Base-by-base conservation (phyloP, 2,329 filamentous ascomycete species). In the Lojkania enalia region DNA sequence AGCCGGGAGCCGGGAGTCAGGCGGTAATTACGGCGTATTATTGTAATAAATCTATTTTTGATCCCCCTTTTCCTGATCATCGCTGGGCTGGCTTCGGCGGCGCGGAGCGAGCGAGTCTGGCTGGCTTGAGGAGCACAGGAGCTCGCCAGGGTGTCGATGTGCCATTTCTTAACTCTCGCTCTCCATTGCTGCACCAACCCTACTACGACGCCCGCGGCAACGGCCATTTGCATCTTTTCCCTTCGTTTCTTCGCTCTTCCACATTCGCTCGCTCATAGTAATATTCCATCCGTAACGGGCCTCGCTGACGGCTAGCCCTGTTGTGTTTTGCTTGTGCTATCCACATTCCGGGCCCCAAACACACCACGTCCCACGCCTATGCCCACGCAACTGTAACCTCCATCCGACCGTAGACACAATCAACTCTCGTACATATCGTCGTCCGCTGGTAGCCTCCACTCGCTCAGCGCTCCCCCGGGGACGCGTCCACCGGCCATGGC, bases 401-500 rank as follows among this genome's bases (percentile, higher is more conserved):
- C n/a, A n/a, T n/a, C n/a, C n/a, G n/a, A n/a, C n/a, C n/a, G n/a
- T n/a, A n/a, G n/a, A n/a, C n/a, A n/a, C n/a, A n/a, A n/a, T n/a
- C n/a, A n/a, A 37, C 13, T 35, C 20, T n/a, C 40, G 41, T 38
- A 49, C n/a, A 23, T 21, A 40, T 39, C 41, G 29, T 46, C 33
- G 12, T 25, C 40, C 53, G 52, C 52, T 52, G 64, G 61, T 57
- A 49, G 38, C 42, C 30, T 46, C 46, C 61, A 49, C 53, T 61
- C 58, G 53, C 52, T 63, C 49, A 46, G 57, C 67, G 65, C 61
- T 66, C 66, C 66, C 61, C 45, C 56, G 52, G 67, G 68, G 67
- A 70, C 67, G 63, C 64, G 60, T 59, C 54, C 43, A 51, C 55
- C 69, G 69, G 76, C 58, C 67, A 87, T 86, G 83, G 77, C 83